These are phyloP conservation scores for Suillus brevipes DNA, from an alignment of 768 basidiomycete species.

Conservation along the genomic window DNA sequence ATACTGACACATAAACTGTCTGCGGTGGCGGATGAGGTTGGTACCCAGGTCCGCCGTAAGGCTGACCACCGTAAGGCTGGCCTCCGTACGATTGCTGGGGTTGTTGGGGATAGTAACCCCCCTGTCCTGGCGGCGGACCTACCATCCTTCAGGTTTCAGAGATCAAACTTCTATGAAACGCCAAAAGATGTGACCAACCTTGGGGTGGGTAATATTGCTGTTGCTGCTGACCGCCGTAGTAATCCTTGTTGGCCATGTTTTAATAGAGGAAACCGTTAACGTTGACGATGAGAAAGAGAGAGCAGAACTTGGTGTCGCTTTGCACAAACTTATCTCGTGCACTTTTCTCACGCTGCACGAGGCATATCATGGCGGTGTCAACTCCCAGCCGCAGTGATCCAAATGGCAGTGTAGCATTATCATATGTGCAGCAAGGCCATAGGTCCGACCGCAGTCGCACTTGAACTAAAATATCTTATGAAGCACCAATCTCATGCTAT, in stretches of 20 bases:
- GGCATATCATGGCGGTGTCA: not conserved
- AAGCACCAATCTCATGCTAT: not conserved
- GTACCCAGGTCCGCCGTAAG: conserved; percentile 39
- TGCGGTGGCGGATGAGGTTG: conserved; percentile 75
- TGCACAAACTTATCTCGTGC: conserved; percentile 7
- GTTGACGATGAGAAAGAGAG: conserved; percentile 9
- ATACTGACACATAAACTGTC: conserved; percentile 75
- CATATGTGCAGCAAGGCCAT: not conserved
- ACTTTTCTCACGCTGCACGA: conserved; percentile 4
- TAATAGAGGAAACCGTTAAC: conserved; percentile 14
- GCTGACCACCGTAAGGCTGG: conserved; percentile 41
- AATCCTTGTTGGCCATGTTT: conserved; percentile 74
- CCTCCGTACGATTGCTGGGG: conserved; percentile 70
- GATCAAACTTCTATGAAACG: not conserved
- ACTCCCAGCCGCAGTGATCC: not conserved
- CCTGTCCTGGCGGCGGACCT: conserved; percentile 61
- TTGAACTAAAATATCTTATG: not conserved
- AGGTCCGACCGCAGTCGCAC: not conserved
- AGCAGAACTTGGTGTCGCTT: conserved; percentile 4
- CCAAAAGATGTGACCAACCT: conserved; percentile 35
- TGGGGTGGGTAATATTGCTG: conserved; percentile 48
- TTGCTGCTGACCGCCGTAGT: conserved; percentile 53
- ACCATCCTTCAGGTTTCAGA: conserved; percentile 12
- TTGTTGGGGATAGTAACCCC: conserved; percentile 73
- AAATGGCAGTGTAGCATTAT: conserved; percentile 2